Evolutionary conservation across 805 yeast genomes (phyloP), one percentile per base, ranked within the genome.

Genomic region (Nakazawaea holstii): DNA sequence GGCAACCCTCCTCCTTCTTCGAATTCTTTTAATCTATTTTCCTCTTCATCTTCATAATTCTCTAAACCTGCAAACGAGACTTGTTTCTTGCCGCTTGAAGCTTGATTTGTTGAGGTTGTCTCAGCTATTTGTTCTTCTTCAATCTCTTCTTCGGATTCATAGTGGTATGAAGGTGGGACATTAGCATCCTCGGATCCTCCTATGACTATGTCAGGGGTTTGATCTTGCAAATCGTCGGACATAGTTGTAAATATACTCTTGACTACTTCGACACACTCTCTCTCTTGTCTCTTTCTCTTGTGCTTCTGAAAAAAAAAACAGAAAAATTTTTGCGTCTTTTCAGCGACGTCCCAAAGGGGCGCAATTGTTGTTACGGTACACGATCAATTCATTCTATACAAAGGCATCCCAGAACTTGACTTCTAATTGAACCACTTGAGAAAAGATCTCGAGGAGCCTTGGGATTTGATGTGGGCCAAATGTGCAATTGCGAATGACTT

Each of bases 1-100:
- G 99, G 99, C 50, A 94, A 78, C 45, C 99, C 99, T 50, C 98
- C 98, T 66, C 98, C 97, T 68, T 89, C 98, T 75, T 88, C 95
- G 59, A 94, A 91, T 66, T 92, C 97, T 62, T 81, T 76, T 59
- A 76, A 75, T 59, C 89, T 83, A 52, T 76, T 79, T 66, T 86
- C 96, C 61, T 84, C 95, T 51, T 80, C 88, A 35, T 67, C 66
- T 45, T 72, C 71, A 42, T 76, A 85, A 51, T 76, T 79, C 43
- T 83, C 88, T 30, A 82, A 65, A 30, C 77, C 83, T 35, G 90
- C 90, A 65, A 91, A 91, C 5, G 94, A 79, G 42, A 92, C 98
- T 29, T 83, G 72, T 68, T 91, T 91, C 70, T 84, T 77, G 41
- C 62, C 55, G 43, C 56, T 67, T 58, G 45, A 62, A 64, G 44